phyloP scores from a whole-genome alignment of 169 alveolate species.

The Eimeria necatrix region DNA sequence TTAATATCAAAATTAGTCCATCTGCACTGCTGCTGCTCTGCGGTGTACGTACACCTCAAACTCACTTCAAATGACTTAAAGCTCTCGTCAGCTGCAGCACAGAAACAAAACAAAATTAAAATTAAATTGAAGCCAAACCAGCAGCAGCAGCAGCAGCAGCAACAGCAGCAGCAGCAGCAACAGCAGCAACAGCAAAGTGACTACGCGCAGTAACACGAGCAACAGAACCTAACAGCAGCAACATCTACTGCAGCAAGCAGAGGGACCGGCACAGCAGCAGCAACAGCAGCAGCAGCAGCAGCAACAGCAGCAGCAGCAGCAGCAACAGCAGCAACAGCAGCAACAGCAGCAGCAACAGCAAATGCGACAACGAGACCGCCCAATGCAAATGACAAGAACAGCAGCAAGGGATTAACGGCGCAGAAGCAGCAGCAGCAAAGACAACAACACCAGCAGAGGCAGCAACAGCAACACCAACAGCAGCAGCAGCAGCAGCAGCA shows the following conservation, averaged over 20 bases:
- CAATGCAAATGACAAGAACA: neutral
- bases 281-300: neutral
- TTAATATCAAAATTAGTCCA: neutral
- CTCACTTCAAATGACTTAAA: no score
- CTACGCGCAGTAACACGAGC: neutral
- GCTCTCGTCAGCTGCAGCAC: no score
- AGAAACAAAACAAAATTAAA: neutral
- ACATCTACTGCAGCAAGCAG: neutral
- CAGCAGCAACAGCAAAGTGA: neutral
- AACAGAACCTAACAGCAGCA: neutral
- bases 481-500: no score
- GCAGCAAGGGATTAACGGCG: neutral
- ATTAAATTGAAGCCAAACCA: neutral
- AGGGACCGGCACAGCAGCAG: neutral
- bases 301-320: neutral
- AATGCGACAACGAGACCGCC: neutral
- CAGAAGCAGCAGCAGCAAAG: neutral
- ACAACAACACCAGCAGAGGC: neutral
- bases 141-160: no score
- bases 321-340: slow-evolving; percentile 3
- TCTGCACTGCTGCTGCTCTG: no score
- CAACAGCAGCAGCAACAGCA: neutral
- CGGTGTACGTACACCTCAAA: no score
- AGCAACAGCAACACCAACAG: neutral
- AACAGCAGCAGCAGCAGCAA: neutral